phyloP scores from a whole-genome alignment of 306 rosid species.

The Prunus fruticosa region DNA sequence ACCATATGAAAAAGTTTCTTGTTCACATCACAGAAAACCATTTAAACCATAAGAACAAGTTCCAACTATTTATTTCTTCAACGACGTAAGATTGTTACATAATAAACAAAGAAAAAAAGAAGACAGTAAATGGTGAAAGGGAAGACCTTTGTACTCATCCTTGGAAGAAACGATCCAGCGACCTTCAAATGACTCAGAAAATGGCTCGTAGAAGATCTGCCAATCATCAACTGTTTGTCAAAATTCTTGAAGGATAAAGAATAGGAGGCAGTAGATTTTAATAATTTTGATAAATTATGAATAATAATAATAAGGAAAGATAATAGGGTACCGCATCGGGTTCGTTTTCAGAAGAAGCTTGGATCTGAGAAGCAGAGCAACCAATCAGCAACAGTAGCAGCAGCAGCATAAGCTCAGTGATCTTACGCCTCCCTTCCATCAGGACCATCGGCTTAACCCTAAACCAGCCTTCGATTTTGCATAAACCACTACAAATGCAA shows the following conservation, averaged over 20 bases:
- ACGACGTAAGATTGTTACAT: background rate
- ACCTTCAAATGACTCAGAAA: constrained; percentile 47
- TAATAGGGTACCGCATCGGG: background rate
- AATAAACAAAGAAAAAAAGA: background rate
- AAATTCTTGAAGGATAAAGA: background rate
- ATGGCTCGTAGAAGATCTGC: constrained; percentile 52
- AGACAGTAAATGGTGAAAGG: background rate
- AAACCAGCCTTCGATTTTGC: background rate
- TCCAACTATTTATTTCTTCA: background rate
- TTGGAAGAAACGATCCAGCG: constrained; percentile 60
- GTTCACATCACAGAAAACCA: background rate
- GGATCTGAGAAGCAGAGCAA: constrained; percentile 22
- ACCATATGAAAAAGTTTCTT: background rate
- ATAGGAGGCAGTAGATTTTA: background rate
- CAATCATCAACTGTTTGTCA: background rate
- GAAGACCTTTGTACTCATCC: constrained; percentile 49
- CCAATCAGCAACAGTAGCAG: constrained; percentile 7
- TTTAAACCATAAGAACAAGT: background rate
- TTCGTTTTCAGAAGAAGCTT: constrained; percentile 12
- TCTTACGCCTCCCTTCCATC: constrained; percentile 5
- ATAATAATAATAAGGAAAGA: background rate
- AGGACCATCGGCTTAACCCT: background rate
- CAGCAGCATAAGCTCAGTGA: constrained; percentile 3
- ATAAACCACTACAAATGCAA: background rate
- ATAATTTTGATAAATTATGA: background rate